Conservation (phyloP, 768 basidiomycete species). For the Lactifluus piperatus region DNA sequence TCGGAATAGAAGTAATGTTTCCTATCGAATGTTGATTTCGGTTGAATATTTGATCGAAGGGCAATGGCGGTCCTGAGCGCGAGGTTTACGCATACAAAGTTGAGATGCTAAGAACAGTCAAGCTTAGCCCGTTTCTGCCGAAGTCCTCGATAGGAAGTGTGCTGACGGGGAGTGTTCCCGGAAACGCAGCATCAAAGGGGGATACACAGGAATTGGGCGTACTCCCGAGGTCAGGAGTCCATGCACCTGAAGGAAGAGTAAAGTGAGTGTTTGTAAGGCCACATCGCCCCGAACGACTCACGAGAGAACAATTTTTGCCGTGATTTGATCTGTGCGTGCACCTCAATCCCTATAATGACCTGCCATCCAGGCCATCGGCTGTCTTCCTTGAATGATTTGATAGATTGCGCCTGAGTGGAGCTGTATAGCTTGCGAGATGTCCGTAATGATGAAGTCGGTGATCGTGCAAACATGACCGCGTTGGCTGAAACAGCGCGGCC, state of each 20-base stretch:
- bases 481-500: slow-evolving; percentile 1
- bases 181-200: slow-evolving; percentile 81
- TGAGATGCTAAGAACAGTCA: slow-evolving; percentile 39
- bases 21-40: slow-evolving; percentile 78
- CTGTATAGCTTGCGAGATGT: slow-evolving; percentile 1
- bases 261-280: neutral
- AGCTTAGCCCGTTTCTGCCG: neutral
- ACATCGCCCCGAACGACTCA: slow-evolving; percentile 25
- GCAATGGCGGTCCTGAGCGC: slow-evolving; percentile 78
- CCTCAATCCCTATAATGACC: slow-evolving; percentile 88
- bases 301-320: slow-evolving; percentile 83
- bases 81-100: slow-evolving; percentile 64
- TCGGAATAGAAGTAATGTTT: slow-evolving; percentile 99
- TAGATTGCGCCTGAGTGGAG: neutral
- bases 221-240: slow-evolving; percentile 38
- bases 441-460: slow-evolving; percentile 13
- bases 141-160: neutral
- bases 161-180: slow-evolving; percentile 85
- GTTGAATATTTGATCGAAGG: slow-evolving; percentile 54
- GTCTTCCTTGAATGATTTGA: slow-evolving; percentile 19
- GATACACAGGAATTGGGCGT: slow-evolving; percentile 67
- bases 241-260: slow-evolving; percentile 29
- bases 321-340: slow-evolving; percentile 90
- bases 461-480: slow-evolving; percentile 14
- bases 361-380: slow-evolving; percentile 77